Evolutionary conservation across 208 protist species (phyloP).

Genomic region (Leptomonas pyrrhocoris): DNA sequence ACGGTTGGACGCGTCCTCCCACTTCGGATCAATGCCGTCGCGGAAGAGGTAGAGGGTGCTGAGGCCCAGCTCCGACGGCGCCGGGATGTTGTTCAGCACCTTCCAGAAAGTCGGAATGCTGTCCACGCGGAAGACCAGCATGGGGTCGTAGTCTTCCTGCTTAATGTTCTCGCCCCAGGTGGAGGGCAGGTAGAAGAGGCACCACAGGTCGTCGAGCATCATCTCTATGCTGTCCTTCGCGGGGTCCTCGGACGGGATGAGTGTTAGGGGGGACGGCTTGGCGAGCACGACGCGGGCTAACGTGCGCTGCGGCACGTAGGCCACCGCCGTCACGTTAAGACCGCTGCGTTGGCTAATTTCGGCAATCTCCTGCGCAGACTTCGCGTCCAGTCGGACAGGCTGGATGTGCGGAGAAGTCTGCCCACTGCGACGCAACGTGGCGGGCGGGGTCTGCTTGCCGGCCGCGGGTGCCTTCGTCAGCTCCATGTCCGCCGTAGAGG

Average conservation of each 20-base stretch:
- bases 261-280: constrained; percentile 64
- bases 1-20: constrained; percentile 93
- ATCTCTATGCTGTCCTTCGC: constrained; percentile 52
- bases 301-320: constrained; percentile 75
- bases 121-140: constrained; percentile 78
- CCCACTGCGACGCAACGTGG: constrained; percentile 13
- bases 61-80: constrained; percentile 66
- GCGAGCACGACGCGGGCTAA: constrained; percentile 58
- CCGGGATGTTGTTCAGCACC: constrained; percentile 94
- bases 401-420: constrained; percentile 32
- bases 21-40: constrained; percentile 95
- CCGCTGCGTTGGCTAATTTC: constrained; percentile 64
- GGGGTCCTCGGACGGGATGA: constrained; percentile 52
- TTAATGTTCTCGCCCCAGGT: constrained; percentile 59
- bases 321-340: constrained; percentile 50
- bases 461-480: constrained; percentile 14
- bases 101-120: constrained; percentile 88
- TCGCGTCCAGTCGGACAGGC: constrained; percentile 33
- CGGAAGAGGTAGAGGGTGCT: constrained; percentile 96
- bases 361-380: constrained; percentile 61
- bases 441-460: background rate
- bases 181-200: constrained; percentile 77
- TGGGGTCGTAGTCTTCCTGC: constrained; percentile 83
- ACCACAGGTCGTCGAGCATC: constrained; percentile 79
- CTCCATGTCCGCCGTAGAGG: constrained; percentile 73